Evolutionary conservation across 2,329 filamentous ascomycete genomes (phyloP).

Genomic region (Pseudopyricularia cyperi): DNA sequence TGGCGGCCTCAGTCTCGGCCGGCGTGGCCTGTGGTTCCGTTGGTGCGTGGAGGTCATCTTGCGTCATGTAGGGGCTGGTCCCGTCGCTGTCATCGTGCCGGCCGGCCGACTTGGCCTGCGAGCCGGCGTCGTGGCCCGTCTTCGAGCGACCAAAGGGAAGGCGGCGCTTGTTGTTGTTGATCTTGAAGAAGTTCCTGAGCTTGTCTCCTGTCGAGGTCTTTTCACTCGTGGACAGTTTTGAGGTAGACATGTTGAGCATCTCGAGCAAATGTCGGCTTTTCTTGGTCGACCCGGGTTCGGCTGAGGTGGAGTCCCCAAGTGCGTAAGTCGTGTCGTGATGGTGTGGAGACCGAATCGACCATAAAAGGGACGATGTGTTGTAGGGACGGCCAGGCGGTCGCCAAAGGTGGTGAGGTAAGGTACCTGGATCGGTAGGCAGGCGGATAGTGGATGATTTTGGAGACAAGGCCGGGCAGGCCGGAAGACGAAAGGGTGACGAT

Average conservation of each 20-base stretch:
- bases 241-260: not conserved
- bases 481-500: too few relatives aligned
- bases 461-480: too few relatives aligned
- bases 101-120: not conserved
- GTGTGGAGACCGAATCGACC: too few relatives aligned
- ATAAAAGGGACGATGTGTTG: too few relatives aligned
- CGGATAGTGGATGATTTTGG: too few relatives aligned
- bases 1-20: not conserved
- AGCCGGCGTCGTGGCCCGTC: not conserved
- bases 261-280: not conserved
- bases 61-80: not conserved
- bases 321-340: not conserved
- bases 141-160: not conserved
- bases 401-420: too few relatives aligned
- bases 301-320: not conserved
- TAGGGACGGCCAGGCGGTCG: too few relatives aligned
- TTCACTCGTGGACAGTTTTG: not conserved
- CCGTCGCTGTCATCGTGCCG: not conserved
- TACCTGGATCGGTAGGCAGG: too few relatives aligned
- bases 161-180: not conserved
- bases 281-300: not conserved
- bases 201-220: not conserved
- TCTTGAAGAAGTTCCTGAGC: not conserved
- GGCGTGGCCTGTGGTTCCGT: not conserved
- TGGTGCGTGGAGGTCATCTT: not conserved